These are phyloP conservation scores for Cubamyces lactineus DNA, from an alignment of 768 basidiomycete genomes.

Conservation along the genomic window DNA sequence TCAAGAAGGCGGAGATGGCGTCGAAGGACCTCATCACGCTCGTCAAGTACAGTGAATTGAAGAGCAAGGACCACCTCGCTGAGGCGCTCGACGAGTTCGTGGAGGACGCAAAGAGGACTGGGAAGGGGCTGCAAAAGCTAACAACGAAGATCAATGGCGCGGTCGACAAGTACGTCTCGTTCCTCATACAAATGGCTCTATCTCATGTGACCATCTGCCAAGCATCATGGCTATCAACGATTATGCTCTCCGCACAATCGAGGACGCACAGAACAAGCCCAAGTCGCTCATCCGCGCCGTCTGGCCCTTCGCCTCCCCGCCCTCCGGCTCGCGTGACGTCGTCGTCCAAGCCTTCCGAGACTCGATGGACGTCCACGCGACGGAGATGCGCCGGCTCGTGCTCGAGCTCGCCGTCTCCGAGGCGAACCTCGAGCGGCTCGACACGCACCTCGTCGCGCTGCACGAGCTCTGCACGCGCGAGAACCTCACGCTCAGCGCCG, in stretches of 20 bases:
- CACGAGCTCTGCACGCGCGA: constrained; percentile 66
- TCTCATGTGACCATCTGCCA: not conserved
- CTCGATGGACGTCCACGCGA: constrained; percentile 63
- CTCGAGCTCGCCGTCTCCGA: constrained; percentile 67
- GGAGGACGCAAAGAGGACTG: constrained; percentile 61
- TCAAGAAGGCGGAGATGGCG: constrained; percentile 80
- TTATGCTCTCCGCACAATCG: constrained; percentile 65
- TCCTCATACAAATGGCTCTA: not conserved
- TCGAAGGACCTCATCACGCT: constrained; percentile 66
- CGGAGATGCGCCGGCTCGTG: constrained; percentile 56
- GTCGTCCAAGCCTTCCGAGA: constrained; percentile 58
- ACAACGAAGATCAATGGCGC: constrained; percentile 71
- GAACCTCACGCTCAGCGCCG: constrained; percentile 46
- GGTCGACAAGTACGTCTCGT: constrained; percentile 62
- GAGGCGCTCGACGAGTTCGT: constrained; percentile 57
- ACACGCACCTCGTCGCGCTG: constrained; percentile 58
- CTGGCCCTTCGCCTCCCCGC: constrained; percentile 40
- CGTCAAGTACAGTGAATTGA: constrained; percentile 65
- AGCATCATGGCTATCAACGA: constrained; percentile 79
- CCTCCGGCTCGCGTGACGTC: constrained; percentile 43
- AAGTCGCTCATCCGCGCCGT: constrained; percentile 32
- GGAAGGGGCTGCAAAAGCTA: constrained; percentile 61
- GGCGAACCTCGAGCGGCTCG: constrained; percentile 60
- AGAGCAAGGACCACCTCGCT: constrained; percentile 59
- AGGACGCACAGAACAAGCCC: constrained; percentile 36